Evolutionary conservation across 768 basidiomycete species (phyloP).

Genomic region (Antrodiella citrinella): DNA sequence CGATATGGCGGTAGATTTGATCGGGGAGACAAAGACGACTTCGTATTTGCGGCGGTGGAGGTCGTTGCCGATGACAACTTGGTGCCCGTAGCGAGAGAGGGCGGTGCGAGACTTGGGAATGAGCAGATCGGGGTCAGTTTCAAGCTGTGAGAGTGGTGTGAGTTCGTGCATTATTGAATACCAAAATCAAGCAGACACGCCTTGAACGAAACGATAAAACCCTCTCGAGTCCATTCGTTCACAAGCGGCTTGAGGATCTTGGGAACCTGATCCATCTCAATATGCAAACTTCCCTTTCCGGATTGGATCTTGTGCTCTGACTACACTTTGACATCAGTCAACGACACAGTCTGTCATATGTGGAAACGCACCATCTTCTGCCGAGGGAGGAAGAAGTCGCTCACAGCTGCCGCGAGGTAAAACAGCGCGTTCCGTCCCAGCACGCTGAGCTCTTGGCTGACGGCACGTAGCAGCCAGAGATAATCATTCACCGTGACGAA

Average conservation of each 20-base stretch:
- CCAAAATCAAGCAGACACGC: constrained; percentile 30
- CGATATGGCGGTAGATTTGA: constrained; percentile 11
- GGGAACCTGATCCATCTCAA: constrained; percentile 99
- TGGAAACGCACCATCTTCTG: constrained; percentile 70
- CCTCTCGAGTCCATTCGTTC: constrained; percentile 84
- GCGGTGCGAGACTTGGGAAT: constrained; percentile 87
- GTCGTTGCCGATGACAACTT: constrained; percentile 95
- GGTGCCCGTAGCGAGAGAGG: constrained; percentile 91
- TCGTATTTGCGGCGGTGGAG: constrained; percentile 86
- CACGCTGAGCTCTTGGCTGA: constrained; percentile 69
- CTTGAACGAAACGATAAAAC: constrained; percentile 97
- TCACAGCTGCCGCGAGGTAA: constrained; percentile 96
- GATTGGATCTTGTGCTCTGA: constrained; percentile 96
- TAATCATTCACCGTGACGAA: constrained; percentile 97
- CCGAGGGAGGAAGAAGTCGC: constrained; percentile 93
- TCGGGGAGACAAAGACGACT: constrained; percentile 81
- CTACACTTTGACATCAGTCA: background rate
- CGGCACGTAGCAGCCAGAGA: constrained; percentile 79
- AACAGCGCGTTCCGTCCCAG: constrained; percentile 76
- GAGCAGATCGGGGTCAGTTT: constrained; percentile 78
- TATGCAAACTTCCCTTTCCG: constrained; percentile 83
- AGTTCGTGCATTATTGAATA: background rate
- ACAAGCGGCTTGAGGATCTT: constrained; percentile 93
- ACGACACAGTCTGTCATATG: constrained; percentile 1
- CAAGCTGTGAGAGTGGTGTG: constrained; percentile 59